These are phyloP conservation scores for Daldinia grandis DNA, from an alignment of 495 filamentous ascomycete species.

Conservation along the genomic window DNA sequence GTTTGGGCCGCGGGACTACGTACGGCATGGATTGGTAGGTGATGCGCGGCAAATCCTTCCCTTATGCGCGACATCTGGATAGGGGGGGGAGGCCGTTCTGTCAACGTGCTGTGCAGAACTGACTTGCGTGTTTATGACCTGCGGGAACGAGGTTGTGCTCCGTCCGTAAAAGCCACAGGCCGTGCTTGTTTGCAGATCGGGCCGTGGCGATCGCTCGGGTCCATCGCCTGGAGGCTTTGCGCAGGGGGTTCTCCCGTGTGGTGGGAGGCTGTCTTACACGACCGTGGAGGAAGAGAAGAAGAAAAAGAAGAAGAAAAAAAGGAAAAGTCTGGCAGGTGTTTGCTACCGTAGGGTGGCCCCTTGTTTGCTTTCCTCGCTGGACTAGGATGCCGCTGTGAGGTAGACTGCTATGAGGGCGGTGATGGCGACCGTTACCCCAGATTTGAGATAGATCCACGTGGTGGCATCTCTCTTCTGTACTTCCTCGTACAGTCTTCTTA, in stretches of 20 bases:
- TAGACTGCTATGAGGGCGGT: not conserved
- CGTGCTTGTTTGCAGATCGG: not conserved
- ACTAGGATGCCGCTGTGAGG: not conserved
- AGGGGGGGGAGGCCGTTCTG: not conserved
- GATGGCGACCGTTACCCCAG: slow-evolving; percentile 5
- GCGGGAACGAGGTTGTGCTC: not conserved
- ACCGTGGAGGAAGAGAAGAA: not conserved
- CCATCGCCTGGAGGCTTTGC: no score
- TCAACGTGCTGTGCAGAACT: no score
- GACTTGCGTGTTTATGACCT: not conserved
- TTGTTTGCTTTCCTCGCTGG: not conserved
- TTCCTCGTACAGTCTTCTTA: not conserved
- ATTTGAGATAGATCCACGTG: not conserved
- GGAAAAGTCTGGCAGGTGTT: not conserved
- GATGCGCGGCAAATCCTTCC: slow-evolving; percentile 2
- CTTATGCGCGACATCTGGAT: not conserved
- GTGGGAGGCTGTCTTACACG: not conserved
- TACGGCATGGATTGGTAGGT: not conserved
- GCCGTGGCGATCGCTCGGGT: not conserved
- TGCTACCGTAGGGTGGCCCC: slow-evolving; percentile 1
- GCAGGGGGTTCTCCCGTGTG: not conserved
- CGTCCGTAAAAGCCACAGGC: not conserved
- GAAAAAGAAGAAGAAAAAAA: not conserved
- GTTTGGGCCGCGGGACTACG: not conserved
- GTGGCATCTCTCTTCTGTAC: slow-evolving; percentile 12